Percentiles rank a stretch among this genome's conserved stretches.
These are phyloP conservation scores for Capsella rubella DNA, from an alignment of 441 rosid genomes.

Conservation along the genomic window DNA sequence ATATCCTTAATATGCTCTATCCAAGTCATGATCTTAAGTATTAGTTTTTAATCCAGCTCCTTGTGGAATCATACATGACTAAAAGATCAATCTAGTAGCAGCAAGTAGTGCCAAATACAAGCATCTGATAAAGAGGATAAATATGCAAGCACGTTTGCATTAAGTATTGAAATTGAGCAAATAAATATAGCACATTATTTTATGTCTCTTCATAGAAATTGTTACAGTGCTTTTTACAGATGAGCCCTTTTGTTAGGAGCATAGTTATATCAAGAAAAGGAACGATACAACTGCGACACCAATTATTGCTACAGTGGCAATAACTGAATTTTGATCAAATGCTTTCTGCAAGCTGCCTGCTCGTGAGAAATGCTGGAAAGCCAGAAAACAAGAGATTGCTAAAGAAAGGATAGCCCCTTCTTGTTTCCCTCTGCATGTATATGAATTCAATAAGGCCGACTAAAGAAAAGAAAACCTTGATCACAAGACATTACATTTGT, in stretches of 20 bases:
- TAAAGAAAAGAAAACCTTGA: slow-evolving; percentile 9
- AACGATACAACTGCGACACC: slow-evolving; percentile 59
- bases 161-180: slow-evolving; percentile 13
- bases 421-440: slow-evolving; percentile 68
- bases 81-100: slow-evolving; percentile 9
- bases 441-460: slow-evolving; percentile 19
- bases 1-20: slow-evolving; percentile 14
- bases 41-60: slow-evolving; percentile 7
- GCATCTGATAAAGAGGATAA: slow-evolving; percentile 22
- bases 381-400: slow-evolving; percentile 70
- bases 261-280: slow-evolving; percentile 62
- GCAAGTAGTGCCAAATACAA: slow-evolving; percentile 11
- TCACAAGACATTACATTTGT: slow-evolving; percentile 17
- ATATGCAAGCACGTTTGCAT: neutral
- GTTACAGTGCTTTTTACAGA: slow-evolving; percentile 47
- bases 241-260: slow-evolving; percentile 18
- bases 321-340: slow-evolving; percentile 80
- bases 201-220: slow-evolving; percentile 21
- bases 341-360: slow-evolving; percentile 70
- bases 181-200: slow-evolving; percentile 17
- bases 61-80: neutral
- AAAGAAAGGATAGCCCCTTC: slow-evolving; percentile 72
- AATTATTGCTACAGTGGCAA: slow-evolving; percentile 76
- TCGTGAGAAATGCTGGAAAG: slow-evolving; percentile 89
- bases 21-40: slow-evolving; percentile 2